Percentiles rank a stretch among this genome's conserved stretches.
phyloP scores from a whole-genome alignment of 805 yeast genomes.

The Sugiyamaella qingdaonensis region DNA sequence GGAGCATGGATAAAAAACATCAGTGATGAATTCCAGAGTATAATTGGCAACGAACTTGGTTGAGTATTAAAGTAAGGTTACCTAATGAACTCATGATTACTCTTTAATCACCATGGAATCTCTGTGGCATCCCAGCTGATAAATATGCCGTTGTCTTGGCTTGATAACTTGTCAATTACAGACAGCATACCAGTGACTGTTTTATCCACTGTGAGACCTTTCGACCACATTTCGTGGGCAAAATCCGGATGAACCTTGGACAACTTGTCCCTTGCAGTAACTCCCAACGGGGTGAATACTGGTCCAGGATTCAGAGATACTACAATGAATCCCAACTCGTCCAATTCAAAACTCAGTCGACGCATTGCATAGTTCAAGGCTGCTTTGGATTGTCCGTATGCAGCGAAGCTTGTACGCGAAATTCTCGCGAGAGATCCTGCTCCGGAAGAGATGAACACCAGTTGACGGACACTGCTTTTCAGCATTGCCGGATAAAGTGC shows the following conservation, averaged over 20 bases:
- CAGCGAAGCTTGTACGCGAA: constrained; percentile 22
- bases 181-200: constrained; percentile 22
- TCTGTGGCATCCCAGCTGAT: constrained; percentile 13
- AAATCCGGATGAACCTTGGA: constrained; percentile 1
- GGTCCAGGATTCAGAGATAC: constrained; percentile 41
- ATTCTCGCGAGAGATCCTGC: constrained; percentile 27
- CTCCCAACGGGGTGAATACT: constrained; percentile 37
- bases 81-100: not conserved
- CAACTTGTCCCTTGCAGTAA: constrained; percentile 6
- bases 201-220: constrained; percentile 23
- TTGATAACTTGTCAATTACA: constrained; percentile 23
- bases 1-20: constrained; percentile 20
- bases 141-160: constrained; percentile 27
- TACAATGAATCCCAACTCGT: constrained; percentile 28
- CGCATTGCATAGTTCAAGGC: constrained; percentile 34
- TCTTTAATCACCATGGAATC: constrained; percentile 6
- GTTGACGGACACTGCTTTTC: constrained; percentile 23
- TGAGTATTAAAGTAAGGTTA: not conserved
- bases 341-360: constrained; percentile 29
- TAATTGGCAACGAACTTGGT: not conserved
- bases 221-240: constrained; percentile 4
- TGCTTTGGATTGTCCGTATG: constrained; percentile 39
- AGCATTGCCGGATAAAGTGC: constrained; percentile 25
- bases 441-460: constrained; percentile 29
- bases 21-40: constrained; percentile 16